Base-by-base conservation (phyloP, 1,139 yeast species). In the Ogataea hybrid region DNA sequence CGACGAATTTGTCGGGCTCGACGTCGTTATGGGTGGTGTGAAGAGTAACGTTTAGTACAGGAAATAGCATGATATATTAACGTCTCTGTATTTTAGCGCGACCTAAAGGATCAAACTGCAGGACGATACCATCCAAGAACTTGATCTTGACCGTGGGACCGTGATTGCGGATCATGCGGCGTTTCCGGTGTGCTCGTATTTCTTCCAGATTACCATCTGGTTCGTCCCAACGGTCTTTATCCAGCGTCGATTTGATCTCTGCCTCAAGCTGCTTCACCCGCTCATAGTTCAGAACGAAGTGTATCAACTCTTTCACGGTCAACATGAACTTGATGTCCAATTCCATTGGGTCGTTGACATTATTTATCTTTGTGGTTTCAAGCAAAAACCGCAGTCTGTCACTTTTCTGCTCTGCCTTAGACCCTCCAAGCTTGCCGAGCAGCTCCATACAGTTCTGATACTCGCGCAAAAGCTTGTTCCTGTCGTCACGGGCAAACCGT, bases 401-500 rank as follows among this genome's bases (percentile, higher is more conserved):
- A n/a, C 22, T 29, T 17, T 36, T 39, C 14, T 12, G 7, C 28
- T 28, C 42, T 15, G 46, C 20, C 7, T 18, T 47, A 6, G 20
- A 16, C 28, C 39, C 41, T 16, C 39, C 59, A 4, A 61, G 28
- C 15, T 41, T 32, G 1, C 41, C 46, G 28, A 61, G 42, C 21
- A 54, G 39, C 56, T 70, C 58, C 23, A 51, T 36, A 36, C 57
- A 54, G 30, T 52, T 53, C 44, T 75, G 80, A 20, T 71, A 64
- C 47, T 77, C 82, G n/a, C 63, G 56, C 37, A 68, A 49, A 30
- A 73, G 59, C 39, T 69, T 61, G 23, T 57, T 55, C 27, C 69
- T 62, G 44, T 77, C 83, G 11, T 64, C 62, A 37, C 65, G 68
- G 4, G 65, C 56, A 70, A 75, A 73, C 29, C 65, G 62, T 45